These are phyloP conservation scores for Fusarium incarnatum DNA, from an alignment of 2,329 filamentous ascomycete genomes.

Conservation along the genomic window DNA sequence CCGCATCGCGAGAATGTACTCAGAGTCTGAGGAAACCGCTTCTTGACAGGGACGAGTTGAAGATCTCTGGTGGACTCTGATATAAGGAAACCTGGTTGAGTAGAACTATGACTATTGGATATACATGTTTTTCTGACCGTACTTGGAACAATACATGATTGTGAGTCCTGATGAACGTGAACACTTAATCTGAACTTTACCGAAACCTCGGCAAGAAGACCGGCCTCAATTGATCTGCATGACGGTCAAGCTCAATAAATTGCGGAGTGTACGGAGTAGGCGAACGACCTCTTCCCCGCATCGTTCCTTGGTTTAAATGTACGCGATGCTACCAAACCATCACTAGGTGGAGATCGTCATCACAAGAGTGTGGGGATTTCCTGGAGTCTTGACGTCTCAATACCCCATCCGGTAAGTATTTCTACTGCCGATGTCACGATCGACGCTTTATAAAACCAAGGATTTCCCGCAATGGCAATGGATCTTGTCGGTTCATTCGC, in stretches of 20 bases:
- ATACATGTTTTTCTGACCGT: too few species aligned
- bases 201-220: background rate
- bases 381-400: slow-evolving; percentile 11
- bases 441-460: background rate
- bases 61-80: too few species aligned
- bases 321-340: background rate
- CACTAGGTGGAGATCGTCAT: background rate
- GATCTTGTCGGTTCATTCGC: background rate
- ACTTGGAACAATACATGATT: too few species aligned
- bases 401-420: background rate
- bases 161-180: too few species aligned
- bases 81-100: too few species aligned
- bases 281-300: background rate
- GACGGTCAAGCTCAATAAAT: too few species aligned
- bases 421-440: background rate
- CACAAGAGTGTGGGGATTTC: background rate
- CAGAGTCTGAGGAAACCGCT: too few species aligned
- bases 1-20: too few species aligned
- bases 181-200: too few species aligned
- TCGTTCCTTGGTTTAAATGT: background rate
- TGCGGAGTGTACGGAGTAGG: too few species aligned
- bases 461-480: background rate
- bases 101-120: too few species aligned
- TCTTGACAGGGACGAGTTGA: too few species aligned
- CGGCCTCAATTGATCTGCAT: background rate